Evolutionary conservation across 1,284 basidiomycete species (phyloP), one percentile per base, ranked within the genome.

Genomic region (Tilletiaria anomala): DNA sequence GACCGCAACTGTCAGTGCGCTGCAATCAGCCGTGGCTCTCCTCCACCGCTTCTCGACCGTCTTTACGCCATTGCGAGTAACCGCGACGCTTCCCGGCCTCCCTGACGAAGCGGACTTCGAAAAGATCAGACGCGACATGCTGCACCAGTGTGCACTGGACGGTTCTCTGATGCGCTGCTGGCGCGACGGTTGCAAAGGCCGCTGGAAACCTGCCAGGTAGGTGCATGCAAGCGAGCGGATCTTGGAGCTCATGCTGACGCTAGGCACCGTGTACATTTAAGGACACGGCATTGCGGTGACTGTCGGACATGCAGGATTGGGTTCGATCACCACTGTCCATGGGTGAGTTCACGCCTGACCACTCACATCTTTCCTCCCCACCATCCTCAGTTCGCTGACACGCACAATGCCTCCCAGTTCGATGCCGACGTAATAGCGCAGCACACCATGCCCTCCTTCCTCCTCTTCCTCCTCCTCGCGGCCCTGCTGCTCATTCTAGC

Each of bases 271-370:
- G 11, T 29, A 14, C 12, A n/a, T 24, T 11, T 11, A 11, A n/a
- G 37, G 12, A 37, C 40, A 15, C 34, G 40, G n/a, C 40, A 42
- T 21, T 42, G 40, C 16, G 40, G 40, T 14, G 40, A 42, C 21
- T 42, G 40, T 31, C 35, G 35, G 19, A 37, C 34, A n/a, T 42
- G 40, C 6, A 16, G 40, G 14, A 5, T 20, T 14, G 40, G 33
- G 10, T 17, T 42, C 12, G 40, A 42, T 18, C 40, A 42, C 18
- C 40, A 42, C 18, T 42, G 40, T 40, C 40, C 40, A 10, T 42
- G 35, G 40, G 35, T 37, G 20, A 15, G 35, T 37, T 29, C 26
- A n/a, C n/a, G n/a, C n/a, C n/a, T n/a, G n/a, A n/a, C n/a, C n/a
- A n/a, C n/a, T n/a, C n/a, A n/a, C n/a, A n/a, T n/a, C n/a, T n/a